phyloP scores from a whole-genome alignment of 2,329 filamentous ascomycete species.

The Alternaria sp. region DNA sequence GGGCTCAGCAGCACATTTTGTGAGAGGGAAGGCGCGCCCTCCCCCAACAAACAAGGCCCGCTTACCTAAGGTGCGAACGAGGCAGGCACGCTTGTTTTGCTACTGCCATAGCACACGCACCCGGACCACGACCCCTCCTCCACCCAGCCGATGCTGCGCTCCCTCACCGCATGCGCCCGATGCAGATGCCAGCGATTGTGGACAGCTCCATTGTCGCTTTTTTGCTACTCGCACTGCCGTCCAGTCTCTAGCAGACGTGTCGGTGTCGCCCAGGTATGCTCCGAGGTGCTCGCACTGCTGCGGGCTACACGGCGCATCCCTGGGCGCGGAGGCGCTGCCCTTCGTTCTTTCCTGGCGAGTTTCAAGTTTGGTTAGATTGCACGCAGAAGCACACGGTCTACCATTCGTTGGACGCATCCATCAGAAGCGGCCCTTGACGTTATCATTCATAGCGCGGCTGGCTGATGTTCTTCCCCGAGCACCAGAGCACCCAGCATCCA shows the following conservation, averaged over 20 bases:
- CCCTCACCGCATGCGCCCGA: conserved; percentile 20
- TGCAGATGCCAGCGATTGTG: conserved; percentile 6
- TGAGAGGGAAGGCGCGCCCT: conserved; percentile 11
- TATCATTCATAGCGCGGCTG: conserved; percentile 32
- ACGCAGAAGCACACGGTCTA: conserved; percentile 26
- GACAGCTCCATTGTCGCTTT: neutral
- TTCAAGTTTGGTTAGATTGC: conserved; percentile 46
- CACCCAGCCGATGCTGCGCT: conserved; percentile 17
- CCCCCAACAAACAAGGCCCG: conserved; percentile 10
- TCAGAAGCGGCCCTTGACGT: conserved; percentile 28
- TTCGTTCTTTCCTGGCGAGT: conserved; percentile 31
- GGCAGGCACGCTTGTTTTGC: conserved; percentile 22
- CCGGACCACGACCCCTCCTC: conserved; percentile 19
- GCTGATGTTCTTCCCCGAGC: conserved; percentile 21
- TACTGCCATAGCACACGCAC: conserved; percentile 18
- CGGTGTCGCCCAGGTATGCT: neutral
- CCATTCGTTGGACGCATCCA: conserved; percentile 32
- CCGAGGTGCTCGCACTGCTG: neutral
- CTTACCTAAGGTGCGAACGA: conserved; percentile 10
- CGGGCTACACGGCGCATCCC: conserved; percentile 14
- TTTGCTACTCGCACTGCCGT: neutral
- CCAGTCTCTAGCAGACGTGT: neutral
- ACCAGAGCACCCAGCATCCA: conserved; percentile 14
- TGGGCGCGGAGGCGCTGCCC: conserved; percentile 17
- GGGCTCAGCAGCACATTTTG: conserved; percentile 4